Evolutionary conservation across 352 stramenopile species (phyloP).

Genomic region (Phytophthora pluvialis): DNA sequence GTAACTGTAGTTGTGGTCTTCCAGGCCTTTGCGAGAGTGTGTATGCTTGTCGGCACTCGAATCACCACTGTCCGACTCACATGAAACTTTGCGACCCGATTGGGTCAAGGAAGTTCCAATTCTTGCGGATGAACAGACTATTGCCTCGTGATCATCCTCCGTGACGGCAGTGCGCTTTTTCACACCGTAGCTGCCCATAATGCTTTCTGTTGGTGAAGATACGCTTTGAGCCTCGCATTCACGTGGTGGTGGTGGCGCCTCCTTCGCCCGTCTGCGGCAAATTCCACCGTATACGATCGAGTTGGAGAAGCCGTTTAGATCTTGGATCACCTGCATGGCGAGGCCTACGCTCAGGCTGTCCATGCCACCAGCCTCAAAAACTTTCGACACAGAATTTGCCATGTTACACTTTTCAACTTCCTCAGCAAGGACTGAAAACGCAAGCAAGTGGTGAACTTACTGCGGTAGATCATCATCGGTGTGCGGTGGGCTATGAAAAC

Average conservation of each 20-base stretch:
- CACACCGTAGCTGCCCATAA: slow-evolving; percentile 20
- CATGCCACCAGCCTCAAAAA: slow-evolving; percentile 47
- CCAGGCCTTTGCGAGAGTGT: slow-evolving; percentile 20
- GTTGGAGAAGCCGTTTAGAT: slow-evolving; percentile 78
- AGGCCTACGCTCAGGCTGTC: slow-evolving; percentile 50
- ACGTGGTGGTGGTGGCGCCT: slow-evolving; percentile 23
- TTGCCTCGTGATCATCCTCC: slow-evolving; percentile 35
- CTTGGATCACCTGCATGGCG: slow-evolving; percentile 62
- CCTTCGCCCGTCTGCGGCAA: slow-evolving; percentile 38
- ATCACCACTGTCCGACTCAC: slow-evolving; percentile 35
- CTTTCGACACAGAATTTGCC: slow-evolving; percentile 22
- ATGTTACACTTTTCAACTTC: slow-evolving; percentile 12
- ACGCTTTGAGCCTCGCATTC: slow-evolving; percentile 49
- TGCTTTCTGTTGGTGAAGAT: slow-evolving; percentile 54
- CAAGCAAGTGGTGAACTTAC: slow-evolving; percentile 34
- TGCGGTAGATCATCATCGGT: slow-evolving; percentile 77
- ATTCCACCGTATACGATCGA: slow-evolving; percentile 76
- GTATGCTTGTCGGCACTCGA: slow-evolving; percentile 19
- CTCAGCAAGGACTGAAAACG: neutral
- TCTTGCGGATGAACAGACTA: slow-evolving; percentile 15
- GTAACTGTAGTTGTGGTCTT: slow-evolving; percentile 24
- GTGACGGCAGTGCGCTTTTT: slow-evolving; percentile 35
- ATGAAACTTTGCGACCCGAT: slow-evolving; percentile 32
- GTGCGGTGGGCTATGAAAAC: slow-evolving; percentile 72
- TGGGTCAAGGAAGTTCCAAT: slow-evolving; percentile 24